These are phyloP conservation scores for Ceratobasidium sp. DNA, from an alignment of 1,284 basidiomycete species.

Conservation along the genomic window DNA sequence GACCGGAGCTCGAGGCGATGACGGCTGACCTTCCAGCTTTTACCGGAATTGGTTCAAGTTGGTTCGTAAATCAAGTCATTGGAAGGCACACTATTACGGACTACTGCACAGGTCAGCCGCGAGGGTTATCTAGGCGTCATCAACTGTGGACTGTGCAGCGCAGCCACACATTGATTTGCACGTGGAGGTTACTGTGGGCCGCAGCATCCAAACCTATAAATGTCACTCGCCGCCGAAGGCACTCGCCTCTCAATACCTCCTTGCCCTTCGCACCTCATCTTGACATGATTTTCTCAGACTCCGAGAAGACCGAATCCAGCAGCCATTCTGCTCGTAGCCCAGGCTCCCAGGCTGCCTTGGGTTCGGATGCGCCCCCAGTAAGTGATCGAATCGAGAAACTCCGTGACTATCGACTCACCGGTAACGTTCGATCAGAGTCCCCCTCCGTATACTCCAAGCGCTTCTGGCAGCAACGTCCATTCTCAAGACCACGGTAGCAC, in stretches of 20 bases:
- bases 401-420: background rate
- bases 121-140: too few relatives aligned
- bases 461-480: background rate
- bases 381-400: background rate
- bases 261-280: background rate
- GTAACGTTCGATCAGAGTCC: background rate
- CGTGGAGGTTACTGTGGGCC: background rate
- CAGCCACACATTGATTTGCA: background rate
- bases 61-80: too few relatives aligned
- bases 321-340: background rate
- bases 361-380: background rate
- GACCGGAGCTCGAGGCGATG: too few relatives aligned
- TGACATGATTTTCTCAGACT: background rate
- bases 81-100: too few relatives aligned
- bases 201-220: background rate
- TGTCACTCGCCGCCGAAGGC: background rate
- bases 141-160: background rate
- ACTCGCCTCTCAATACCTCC: background rate
- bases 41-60: too few relatives aligned
- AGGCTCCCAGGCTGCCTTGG: background rate
- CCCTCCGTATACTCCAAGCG: background rate
- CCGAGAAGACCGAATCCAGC: background rate
- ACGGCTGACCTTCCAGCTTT: too few relatives aligned
- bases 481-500: background rate
- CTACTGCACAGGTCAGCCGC: too few relatives aligned